phyloP scores from a whole-genome alignment of 2,329 filamentous ascomycete species.

The Neofusicoccum sp. region DNA sequence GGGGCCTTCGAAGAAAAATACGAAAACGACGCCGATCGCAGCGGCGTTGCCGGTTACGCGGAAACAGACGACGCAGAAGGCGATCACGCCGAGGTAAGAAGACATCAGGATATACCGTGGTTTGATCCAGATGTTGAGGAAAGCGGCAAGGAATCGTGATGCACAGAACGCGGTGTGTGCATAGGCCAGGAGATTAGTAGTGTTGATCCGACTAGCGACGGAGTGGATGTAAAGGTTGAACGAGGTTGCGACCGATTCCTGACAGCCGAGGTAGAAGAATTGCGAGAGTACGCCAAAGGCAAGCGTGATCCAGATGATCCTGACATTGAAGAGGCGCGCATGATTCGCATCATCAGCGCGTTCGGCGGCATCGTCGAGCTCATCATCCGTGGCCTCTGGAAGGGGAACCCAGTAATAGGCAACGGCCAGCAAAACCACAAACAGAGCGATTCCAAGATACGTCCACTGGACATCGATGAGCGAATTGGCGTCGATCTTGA shows the following conservation, averaged over 20 bases:
- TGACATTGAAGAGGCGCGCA: constrained; percentile 40
- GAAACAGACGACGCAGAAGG: constrained; percentile 57
- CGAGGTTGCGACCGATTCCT: constrained; percentile 58
- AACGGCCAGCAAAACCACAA: constrained; percentile 61
- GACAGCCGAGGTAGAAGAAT: constrained; percentile 64
- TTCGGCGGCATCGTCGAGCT: constrained; percentile 59
- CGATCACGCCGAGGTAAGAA: constrained; percentile 55
- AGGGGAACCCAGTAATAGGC: constrained; percentile 64
- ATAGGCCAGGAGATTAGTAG: constrained; percentile 52
- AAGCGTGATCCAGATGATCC: constrained; percentile 60
- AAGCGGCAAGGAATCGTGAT: constrained; percentile 60
- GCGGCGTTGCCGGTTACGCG: constrained; percentile 46
- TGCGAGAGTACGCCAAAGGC: constrained; percentile 57
- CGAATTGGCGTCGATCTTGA: constrained; percentile 53
- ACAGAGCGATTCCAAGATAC: constrained; percentile 65
- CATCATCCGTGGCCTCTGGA: constrained; percentile 63
- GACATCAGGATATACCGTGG: constrained; percentile 59
- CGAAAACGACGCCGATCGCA: constrained; percentile 52
- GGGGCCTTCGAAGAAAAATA: constrained; percentile 64
- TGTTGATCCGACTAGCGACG: constrained; percentile 42
- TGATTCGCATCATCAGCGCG: constrained; percentile 54
- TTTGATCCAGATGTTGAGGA: constrained; percentile 57
- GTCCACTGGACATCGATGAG: constrained; percentile 66
- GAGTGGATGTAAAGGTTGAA: constrained; percentile 49
- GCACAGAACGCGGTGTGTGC: constrained; percentile 61